phyloP scores from a whole-genome alignment of 345 rosid genomes.

The Melastoma malabathricum region DNA sequence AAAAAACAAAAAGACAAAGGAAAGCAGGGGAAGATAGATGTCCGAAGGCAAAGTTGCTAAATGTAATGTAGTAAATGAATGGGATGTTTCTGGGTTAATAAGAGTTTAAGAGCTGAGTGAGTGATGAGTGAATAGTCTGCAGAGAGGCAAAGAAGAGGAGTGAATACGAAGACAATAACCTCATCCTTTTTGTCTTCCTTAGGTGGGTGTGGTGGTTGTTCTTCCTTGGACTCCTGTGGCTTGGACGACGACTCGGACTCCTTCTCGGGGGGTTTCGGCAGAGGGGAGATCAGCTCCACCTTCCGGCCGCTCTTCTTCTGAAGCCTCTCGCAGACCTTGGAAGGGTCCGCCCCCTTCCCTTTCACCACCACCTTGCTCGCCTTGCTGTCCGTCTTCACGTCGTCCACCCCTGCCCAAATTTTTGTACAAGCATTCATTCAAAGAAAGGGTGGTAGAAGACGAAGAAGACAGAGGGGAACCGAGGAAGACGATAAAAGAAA shows the following conservation, averaged over 20 bases:
- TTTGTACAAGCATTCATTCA: too few relatives aligned
- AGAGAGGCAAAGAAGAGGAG: too few relatives aligned
- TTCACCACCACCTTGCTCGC: slow-evolving; percentile 60
- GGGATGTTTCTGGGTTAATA: too few relatives aligned
- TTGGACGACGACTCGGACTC: too few relatives aligned
- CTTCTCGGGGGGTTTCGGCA: slow-evolving; percentile 41
- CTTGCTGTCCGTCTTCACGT: slow-evolving; percentile 41
- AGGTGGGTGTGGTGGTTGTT: slow-evolving; percentile 6
- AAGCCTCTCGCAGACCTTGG: slow-evolving; percentile 43
- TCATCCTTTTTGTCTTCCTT: slow-evolving; percentile 41
- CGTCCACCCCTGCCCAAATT: slow-evolving; percentile 44
- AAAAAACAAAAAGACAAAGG: too few relatives aligned
- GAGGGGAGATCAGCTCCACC: slow-evolving; percentile 59
- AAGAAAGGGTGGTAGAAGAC: background rate
- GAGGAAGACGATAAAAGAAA: too few relatives aligned
- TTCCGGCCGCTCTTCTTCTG: slow-evolving; percentile 54
- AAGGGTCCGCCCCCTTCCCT: slow-evolving; percentile 56
- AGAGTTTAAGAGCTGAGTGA: too few relatives aligned
- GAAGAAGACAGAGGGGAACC: too few relatives aligned
- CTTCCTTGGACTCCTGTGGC: slow-evolving; percentile 14
- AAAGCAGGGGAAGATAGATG: too few relatives aligned
- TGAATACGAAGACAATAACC: slow-evolving; percentile 15
- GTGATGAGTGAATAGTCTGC: too few relatives aligned
- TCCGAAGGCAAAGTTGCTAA: too few relatives aligned
- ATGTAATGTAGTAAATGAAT: too few relatives aligned